phyloP scores from a whole-genome alignment of 495 filamentous ascomycete genomes.

The Thermothielavioides terrestris region DNA sequence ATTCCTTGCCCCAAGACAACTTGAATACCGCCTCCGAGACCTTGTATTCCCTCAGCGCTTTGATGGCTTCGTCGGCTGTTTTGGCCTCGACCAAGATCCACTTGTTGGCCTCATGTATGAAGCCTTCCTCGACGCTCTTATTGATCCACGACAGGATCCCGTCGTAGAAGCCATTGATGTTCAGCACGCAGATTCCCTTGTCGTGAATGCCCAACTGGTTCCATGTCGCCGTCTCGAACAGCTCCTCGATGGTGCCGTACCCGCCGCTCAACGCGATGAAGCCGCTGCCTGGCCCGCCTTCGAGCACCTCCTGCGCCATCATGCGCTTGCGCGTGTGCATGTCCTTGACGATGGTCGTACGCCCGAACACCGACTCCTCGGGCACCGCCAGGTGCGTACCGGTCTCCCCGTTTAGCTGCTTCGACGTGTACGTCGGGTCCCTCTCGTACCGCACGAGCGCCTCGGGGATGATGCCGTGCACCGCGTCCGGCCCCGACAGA shows the following conservation, averaged over 20 bases:
- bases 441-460: constrained; percentile 79
- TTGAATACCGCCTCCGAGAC: constrained; percentile 63
- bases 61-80: constrained; percentile 61
- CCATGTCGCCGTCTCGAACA: constrained; percentile 96
- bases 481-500: constrained; percentile 69
- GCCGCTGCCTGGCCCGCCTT: constrained; percentile 72
- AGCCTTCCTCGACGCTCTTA: constrained; percentile 67
- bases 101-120: constrained; percentile 58
- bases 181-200: constrained; percentile 69
- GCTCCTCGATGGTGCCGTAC: constrained; percentile 91
- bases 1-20: constrained; percentile 72
- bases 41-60: constrained; percentile 62
- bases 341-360: constrained; percentile 78
- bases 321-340: constrained; percentile 93
- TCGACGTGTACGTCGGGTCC: constrained; percentile 39
- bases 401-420: constrained; percentile 21
- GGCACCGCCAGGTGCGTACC: constrained; percentile 35
- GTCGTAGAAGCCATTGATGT: constrained; percentile 87
- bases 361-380: constrained; percentile 62
- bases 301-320: constrained; percentile 81
- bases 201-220: constrained; percentile 94
- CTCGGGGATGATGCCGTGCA: constrained; percentile 87
- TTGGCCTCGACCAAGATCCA: constrained; percentile 71
- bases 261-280: constrained; percentile 88
- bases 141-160: constrained; percentile 75